Conservation (phyloP, 805 yeast genomes). For the Vanderwaltozyma yarrowii region DNA sequence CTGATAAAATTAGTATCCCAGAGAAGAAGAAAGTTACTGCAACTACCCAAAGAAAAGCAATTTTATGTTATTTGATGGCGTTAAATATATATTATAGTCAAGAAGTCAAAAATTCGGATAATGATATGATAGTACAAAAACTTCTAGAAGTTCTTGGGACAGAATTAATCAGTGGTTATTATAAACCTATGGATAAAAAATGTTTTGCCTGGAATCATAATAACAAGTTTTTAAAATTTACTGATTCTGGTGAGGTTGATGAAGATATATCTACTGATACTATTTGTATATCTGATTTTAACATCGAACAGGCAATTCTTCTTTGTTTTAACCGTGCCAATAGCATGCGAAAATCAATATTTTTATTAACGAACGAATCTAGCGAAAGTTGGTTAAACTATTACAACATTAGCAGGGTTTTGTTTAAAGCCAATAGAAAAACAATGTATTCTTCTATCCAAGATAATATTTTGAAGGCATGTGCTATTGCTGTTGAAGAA, state of each 20-base stretch:
- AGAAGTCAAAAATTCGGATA: conserved; percentile 6
- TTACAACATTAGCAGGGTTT: conserved; percentile 49
- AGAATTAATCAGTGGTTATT: conserved; percentile 40
- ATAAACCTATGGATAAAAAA: conserved; percentile 54
- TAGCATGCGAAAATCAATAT: conserved; percentile 17
- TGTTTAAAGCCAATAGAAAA: conserved; percentile 37
- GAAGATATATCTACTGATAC: conserved; percentile 4
- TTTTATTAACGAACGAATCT: conserved; percentile 8
- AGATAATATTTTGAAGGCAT: conserved; percentile 35
- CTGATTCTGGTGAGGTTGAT: conserved; percentile 12
- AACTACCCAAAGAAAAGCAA: conserved; percentile 52
- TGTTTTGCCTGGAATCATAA: conserved; percentile 34
- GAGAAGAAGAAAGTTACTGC: conserved; percentile 58
- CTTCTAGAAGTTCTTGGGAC: conserved; percentile 16
- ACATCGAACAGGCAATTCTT: conserved; percentile 23
- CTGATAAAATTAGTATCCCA: conserved; percentile 60
- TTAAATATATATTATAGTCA: conserved; percentile 5
- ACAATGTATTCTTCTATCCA: background rate
- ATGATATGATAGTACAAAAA: conserved; percentile 9
- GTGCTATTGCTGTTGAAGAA: conserved; percentile 30
- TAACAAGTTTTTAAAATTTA: conserved; percentile 8
- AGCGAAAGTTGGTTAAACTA: conserved; percentile 48
- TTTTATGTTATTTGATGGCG: conserved; percentile 70
- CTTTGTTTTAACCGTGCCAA: conserved; percentile 17
- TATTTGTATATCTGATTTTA: conserved; percentile 19